Conservation (phyloP, 2,329 filamentous ascomycete genomes). For the Nemania diffusa region DNA sequence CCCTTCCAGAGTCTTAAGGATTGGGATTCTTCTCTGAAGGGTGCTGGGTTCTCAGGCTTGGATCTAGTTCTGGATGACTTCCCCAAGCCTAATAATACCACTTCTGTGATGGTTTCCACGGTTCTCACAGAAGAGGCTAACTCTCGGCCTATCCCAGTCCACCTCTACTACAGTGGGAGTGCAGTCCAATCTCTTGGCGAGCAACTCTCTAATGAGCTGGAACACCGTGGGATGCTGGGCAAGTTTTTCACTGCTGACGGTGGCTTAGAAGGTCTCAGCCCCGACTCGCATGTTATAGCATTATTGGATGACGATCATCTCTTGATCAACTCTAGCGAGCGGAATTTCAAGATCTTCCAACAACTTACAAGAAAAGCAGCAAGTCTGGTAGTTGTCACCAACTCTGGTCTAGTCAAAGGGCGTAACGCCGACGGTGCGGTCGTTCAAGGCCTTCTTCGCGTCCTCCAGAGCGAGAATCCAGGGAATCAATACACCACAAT, state of each 20-base stretch:
- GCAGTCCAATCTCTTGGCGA: not conserved
- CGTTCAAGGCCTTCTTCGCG: slow-evolving; percentile 42
- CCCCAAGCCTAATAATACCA: slow-evolving; percentile 12
- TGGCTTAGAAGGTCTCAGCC: not conserved
- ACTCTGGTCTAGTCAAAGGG: slow-evolving; percentile 39
- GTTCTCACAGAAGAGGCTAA: not conserved
- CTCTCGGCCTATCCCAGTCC: not conserved
- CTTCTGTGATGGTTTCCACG: slow-evolving; percentile 27
- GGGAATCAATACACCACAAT: slow-evolving; percentile 37
- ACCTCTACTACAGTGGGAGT: not conserved
- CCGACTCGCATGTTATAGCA: slow-evolving; percentile 19
- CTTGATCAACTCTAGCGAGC: slow-evolving; percentile 11
- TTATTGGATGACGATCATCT: slow-evolving; percentile 20
- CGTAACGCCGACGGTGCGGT: slow-evolving; percentile 40
- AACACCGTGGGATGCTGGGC: not conserved
- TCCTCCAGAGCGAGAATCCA: slow-evolving; percentile 44
- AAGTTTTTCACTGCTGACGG: not conserved
- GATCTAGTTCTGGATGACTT: slow-evolving; percentile 43
- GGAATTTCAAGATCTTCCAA: slow-evolving; percentile 30
- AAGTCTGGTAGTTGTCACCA: slow-evolving; percentile 37
- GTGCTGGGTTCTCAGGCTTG: slow-evolving; percentile 40
- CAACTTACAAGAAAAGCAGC: slow-evolving; percentile 28
- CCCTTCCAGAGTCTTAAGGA: slow-evolving; percentile 25
- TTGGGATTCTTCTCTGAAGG: slow-evolving; percentile 38
- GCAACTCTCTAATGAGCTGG: not conserved